Evolutionary conservation across 176 grass and related monocot species (phyloP).

Genomic region (Carex kokanica): DNA sequence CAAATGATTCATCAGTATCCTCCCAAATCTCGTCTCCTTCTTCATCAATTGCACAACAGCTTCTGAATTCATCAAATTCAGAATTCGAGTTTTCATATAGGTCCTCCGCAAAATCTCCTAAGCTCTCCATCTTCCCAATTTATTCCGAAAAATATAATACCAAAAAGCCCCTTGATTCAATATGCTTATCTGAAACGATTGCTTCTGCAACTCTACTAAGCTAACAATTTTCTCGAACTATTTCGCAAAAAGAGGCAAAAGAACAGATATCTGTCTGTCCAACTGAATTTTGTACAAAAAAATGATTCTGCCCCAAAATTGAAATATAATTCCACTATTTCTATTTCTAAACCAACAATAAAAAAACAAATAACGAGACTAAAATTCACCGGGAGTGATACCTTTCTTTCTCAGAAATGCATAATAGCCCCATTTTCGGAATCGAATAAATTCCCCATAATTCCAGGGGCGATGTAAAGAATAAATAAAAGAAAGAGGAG

Average conservation of each 20-base stretch:
- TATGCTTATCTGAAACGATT: not conserved
- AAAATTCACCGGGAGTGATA: conserved; percentile 6
- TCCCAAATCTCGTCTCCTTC: conserved; percentile 81
- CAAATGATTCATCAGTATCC: conserved; percentile 89
- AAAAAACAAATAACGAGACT: conserved; percentile 5
- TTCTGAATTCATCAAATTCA: conserved; percentile 73
- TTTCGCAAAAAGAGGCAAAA: not conserved
- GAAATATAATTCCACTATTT: not conserved
- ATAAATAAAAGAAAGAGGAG: not conserved
- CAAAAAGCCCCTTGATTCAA: conserved; percentile 9
- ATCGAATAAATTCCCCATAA: conserved; percentile 20
- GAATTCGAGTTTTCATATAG: conserved; percentile 33
- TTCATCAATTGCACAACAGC: conserved; percentile 46
- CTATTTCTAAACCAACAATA: not conserved
- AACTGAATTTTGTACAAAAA: conserved; percentile 24
- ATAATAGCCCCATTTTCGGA: conserved; percentile 5
- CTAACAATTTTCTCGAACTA: conserved; percentile 21
- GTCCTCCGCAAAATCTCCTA: conserved; percentile 24
- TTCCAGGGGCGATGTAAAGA: not conserved
- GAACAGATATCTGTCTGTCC: not conserved
- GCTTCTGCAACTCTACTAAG: not conserved
- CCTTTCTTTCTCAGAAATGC: conserved; percentile 17
- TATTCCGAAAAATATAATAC: not conserved
- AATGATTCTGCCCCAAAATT: not conserved
- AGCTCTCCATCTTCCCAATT: conserved; percentile 35